phyloP scores from a whole-genome alignment of 345 rosid genomes.

The Adansonia digitata region DNA sequence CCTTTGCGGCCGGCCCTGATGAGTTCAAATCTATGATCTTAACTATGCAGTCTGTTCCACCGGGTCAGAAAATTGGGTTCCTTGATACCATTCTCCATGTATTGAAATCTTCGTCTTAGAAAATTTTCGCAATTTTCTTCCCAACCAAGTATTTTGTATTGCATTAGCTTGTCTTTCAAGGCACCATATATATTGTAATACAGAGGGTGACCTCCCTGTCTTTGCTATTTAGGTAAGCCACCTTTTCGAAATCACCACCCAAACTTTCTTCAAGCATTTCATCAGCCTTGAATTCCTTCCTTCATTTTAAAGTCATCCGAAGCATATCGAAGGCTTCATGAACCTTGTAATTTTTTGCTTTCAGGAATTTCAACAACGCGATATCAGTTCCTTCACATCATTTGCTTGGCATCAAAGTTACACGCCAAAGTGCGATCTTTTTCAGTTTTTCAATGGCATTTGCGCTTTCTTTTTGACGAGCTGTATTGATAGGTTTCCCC shows the following conservation, averaged over 20 bases:
- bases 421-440: slow-evolving; percentile 50
- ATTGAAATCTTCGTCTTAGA: slow-evolving; percentile 32
- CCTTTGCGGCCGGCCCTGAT: slow-evolving; percentile 30
- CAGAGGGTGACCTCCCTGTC: slow-evolving; percentile 51
- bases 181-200: slow-evolving; percentile 28
- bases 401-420: slow-evolving; percentile 54
- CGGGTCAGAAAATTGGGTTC: slow-evolving; percentile 37
- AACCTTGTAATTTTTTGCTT: slow-evolving; percentile 39
- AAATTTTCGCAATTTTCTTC: slow-evolving; percentile 27
- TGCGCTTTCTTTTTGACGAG: slow-evolving; percentile 1
- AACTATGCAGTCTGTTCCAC: slow-evolving; percentile 40
- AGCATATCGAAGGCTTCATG: slow-evolving; percentile 56
- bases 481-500: slow-evolving; percentile 14
- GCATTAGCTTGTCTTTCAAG: slow-evolving; percentile 31
- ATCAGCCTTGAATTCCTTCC: slow-evolving; percentile 29
- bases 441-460: slow-evolving; percentile 7
- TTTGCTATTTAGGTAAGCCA: slow-evolving; percentile 18
- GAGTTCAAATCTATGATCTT: slow-evolving; percentile 52
- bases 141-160: slow-evolving; percentile 22
- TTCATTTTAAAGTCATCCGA: slow-evolving; percentile 41
- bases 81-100: slow-evolving; percentile 37
- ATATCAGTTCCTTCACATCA: slow-evolving; percentile 44
- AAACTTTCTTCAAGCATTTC: slow-evolving; percentile 27
- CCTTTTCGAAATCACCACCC: slow-evolving; percentile 22
- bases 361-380: slow-evolving; percentile 46